Conservation (phyloP, 306 rosid species). For the Pueraria montana region DNA sequence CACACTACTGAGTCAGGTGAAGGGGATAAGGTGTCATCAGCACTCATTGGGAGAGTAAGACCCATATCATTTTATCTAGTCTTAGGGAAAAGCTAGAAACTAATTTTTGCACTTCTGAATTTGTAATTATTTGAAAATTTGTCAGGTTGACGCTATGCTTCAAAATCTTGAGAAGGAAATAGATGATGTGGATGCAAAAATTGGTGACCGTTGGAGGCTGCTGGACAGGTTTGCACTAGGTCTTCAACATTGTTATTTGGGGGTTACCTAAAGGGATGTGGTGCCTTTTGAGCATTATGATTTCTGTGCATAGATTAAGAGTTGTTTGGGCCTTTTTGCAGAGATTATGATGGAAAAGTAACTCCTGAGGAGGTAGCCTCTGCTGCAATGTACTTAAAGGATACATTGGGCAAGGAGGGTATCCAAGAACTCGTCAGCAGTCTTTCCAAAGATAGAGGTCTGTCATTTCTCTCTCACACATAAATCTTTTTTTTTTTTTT, state of each 20-base stretch:
- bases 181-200: conserved; percentile 94
- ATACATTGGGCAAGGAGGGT: conserved; percentile 94
- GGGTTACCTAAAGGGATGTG: conserved; percentile 21
- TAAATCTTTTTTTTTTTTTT: conserved; percentile 17
- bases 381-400: conserved; percentile 90
- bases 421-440: conserved; percentile 88
- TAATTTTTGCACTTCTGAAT: conserved; percentile 24
- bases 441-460: conserved; percentile 93
- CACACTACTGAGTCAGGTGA: conserved; percentile 58
- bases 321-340: conserved; percentile 50
- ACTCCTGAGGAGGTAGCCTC: conserved; percentile 97
- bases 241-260: conserved; percentile 24
- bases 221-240: conserved; percentile 78
- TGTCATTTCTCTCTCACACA: conserved; percentile 22
- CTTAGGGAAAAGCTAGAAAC: conserved; percentile 9
- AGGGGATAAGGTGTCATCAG: conserved; percentile 79
- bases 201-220: conserved; percentile 86
- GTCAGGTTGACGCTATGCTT: conserved; percentile 93
- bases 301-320: conserved; percentile 13
- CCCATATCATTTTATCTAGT: conserved; percentile 27
- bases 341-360: conserved; percentile 97
- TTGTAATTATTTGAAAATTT: conserved; percentile 40
- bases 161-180: conserved; percentile 97
- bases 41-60: conserved; percentile 83
- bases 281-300: conserved; percentile 24